These are phyloP conservation scores for Cercospora sp. DNA, from an alignment of 2,329 filamentous ascomycete species.

Conservation along the genomic window DNA sequence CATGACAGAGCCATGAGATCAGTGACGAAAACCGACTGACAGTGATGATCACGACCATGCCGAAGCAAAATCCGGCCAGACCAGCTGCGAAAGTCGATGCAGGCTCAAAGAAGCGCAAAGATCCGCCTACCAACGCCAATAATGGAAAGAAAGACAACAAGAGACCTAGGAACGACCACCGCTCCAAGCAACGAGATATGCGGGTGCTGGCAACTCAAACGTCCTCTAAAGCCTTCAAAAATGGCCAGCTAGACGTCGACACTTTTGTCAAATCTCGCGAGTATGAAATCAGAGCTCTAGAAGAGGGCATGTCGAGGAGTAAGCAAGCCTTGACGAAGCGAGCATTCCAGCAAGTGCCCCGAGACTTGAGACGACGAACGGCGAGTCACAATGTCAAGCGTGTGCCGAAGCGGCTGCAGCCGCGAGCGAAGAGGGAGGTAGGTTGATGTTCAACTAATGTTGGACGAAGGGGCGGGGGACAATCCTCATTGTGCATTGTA, in stretches of 20 bases:
- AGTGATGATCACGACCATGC: constrained; percentile 2
- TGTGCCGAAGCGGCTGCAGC: constrained; percentile 74
- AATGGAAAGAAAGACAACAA: constrained; percentile 19
- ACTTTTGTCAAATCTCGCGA: constrained; percentile 82
- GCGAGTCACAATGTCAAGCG: constrained; percentile 94
- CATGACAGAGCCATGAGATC: background rate
- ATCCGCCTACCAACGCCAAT: constrained; percentile 23
- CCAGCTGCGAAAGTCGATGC: constrained; percentile 7
- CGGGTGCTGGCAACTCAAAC: constrained; percentile 50
- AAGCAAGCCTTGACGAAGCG: constrained; percentile 65
- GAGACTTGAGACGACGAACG: constrained; percentile 78
- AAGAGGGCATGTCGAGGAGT: constrained; percentile 75
- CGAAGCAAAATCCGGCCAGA: constrained; percentile 13
- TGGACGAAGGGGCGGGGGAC: constrained; percentile 24
- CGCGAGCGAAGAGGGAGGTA: constrained; percentile 63
- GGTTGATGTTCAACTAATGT: constrained; percentile 16
- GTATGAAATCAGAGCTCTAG: constrained; percentile 83
- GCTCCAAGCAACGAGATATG: constrained; percentile 42
- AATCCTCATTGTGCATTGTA: background rate
- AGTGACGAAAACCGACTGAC: background rate
- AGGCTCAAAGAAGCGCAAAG: constrained; percentile 32
- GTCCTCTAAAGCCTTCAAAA: constrained; percentile 56
- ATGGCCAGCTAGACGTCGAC: constrained; percentile 80
- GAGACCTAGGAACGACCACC: constrained; percentile 27
- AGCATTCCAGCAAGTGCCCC: constrained; percentile 88